Percentiles rank a stretch among this genome's conserved stretches.
phyloP scores from a whole-genome alignment of 176 grass and related monocot genomes.

The Bonia amplexicaulis region DNA sequence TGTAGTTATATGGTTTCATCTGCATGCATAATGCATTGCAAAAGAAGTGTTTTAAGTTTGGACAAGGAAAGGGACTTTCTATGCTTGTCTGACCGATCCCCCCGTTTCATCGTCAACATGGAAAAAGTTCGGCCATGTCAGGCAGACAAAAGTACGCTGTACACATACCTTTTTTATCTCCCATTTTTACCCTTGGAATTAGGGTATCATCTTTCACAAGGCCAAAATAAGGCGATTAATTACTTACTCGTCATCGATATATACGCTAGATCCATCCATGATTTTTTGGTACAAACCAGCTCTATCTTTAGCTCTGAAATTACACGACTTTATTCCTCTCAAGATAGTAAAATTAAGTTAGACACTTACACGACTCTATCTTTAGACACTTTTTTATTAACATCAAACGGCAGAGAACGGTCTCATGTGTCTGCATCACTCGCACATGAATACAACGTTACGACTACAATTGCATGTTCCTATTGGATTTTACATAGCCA shows the following conservation, averaged over 20 bases:
- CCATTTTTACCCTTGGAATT: neutral
- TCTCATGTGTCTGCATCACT: neutral
- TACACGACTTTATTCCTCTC: neutral
- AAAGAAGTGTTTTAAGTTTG: neutral
- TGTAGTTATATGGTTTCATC: neutral
- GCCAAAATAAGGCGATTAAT: neutral
- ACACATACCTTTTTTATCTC: neutral
- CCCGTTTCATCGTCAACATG: neutral
- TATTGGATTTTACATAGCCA: conserved; percentile 33
- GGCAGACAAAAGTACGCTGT: neutral
- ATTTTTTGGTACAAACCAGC: neutral
- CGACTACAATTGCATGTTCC: conserved; percentile 27
- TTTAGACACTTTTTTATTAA: too few relatives aligned
- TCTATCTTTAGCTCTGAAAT: neutral
- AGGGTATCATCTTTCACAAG: neutral
- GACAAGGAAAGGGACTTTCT: conserved; percentile 17
- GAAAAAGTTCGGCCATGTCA: neutral
- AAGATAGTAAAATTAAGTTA: neutral
- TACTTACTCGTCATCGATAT: neutral
- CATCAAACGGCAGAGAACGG: conserved; percentile 18
- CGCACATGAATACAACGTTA: neutral
- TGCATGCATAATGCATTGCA: conserved; percentile 27
- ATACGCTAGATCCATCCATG: neutral
- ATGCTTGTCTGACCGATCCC: neutral
- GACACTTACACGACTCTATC: too few relatives aligned